A percentile compares a stretch with the other conserved stretches of the same genome.
Conservation (phyloP, 2,329 filamentous ascomycete species). For the Coleophoma crateriformis region DNA sequence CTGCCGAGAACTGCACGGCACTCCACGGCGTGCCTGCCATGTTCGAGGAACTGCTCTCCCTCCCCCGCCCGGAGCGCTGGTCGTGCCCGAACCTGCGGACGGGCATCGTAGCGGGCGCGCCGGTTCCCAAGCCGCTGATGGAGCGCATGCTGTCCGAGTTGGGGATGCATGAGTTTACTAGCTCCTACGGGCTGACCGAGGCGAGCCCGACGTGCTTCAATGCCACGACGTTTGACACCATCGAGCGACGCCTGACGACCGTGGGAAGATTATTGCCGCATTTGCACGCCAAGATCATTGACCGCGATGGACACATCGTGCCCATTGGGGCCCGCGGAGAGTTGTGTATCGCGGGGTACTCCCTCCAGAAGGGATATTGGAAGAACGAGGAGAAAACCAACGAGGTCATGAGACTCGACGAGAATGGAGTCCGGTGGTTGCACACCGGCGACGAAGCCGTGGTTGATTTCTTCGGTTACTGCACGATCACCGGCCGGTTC, state of each 20-base stretch:
- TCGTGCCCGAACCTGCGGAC: conserved; percentile 54
- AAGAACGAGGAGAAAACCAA: conserved; percentile 71
- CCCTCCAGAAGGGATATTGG: conserved; percentile 63
- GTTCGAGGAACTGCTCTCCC: conserved; percentile 30
- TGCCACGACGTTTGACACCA: conserved; percentile 65
- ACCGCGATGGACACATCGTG: conserved; percentile 58
- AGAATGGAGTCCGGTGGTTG: conserved; percentile 51
- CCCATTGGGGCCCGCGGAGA: conserved; percentile 66
- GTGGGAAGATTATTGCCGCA: conserved; percentile 75
- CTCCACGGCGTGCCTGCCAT: conserved; percentile 80
- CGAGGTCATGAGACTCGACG: conserved; percentile 49
- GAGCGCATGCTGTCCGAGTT: conserved; percentile 64
- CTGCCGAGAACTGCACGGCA: conserved; percentile 64
- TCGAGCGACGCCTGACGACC: conserved; percentile 60
- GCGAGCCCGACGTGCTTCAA: conserved; percentile 77
- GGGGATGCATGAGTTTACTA: conserved; percentile 70
- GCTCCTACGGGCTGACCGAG: conserved; percentile 65
- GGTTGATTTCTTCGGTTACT: conserved; percentile 64
- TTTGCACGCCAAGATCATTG: conserved; percentile 70
- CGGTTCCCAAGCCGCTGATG: conserved; percentile 72
- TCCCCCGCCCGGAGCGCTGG: conserved; percentile 5
- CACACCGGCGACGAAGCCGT: conserved; percentile 67
- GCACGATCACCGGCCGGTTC: conserved; percentile 68
- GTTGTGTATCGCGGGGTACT: conserved; percentile 73
- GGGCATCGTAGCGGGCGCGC: conserved; percentile 74